A percentile compares a stretch with the other conserved stretches of the same genome.
Evolutionary conservation across 306 rosid genomes (phyloP).

Genomic region (Carpinus fangiana): DNA sequence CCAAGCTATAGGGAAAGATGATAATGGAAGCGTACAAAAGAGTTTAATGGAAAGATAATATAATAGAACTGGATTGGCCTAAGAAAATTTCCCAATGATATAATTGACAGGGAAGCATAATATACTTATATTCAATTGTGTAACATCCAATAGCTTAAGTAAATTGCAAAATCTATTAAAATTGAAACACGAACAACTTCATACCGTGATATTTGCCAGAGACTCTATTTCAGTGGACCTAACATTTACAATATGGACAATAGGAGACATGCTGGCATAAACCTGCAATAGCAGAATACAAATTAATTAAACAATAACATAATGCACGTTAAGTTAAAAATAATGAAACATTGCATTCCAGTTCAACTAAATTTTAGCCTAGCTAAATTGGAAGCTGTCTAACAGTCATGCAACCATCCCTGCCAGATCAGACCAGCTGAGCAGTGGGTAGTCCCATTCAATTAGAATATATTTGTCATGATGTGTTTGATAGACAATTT

Average conservation of each 20-base stretch:
- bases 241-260: constrained; percentile 67
- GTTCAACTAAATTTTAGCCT: background rate
- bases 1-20: too few relatives aligned
- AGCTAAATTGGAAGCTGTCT: background rate
- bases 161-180: background rate
- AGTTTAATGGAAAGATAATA: background rate
- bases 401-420: background rate
- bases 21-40: background rate
- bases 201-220: constrained; percentile 74
- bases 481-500: background rate
- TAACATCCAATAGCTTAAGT: constrained; percentile 11
- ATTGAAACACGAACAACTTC: constrained; percentile 22
- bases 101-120: background rate
- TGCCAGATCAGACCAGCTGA: background rate
- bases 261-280: constrained; percentile 90
- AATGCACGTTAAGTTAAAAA: background rate
- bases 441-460: background rate
- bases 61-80: background rate
- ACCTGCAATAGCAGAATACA: constrained; percentile 57
- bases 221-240: constrained; percentile 69
- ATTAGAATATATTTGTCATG: background rate
- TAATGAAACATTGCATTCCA: constrained; percentile 17
- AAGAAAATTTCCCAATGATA: background rate
- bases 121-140: constrained; percentile 7
- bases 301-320: constrained; percentile 2